Base-by-base conservation (phyloP, 176 grass and related monocot genomes). In the Secale cereale region DNA sequence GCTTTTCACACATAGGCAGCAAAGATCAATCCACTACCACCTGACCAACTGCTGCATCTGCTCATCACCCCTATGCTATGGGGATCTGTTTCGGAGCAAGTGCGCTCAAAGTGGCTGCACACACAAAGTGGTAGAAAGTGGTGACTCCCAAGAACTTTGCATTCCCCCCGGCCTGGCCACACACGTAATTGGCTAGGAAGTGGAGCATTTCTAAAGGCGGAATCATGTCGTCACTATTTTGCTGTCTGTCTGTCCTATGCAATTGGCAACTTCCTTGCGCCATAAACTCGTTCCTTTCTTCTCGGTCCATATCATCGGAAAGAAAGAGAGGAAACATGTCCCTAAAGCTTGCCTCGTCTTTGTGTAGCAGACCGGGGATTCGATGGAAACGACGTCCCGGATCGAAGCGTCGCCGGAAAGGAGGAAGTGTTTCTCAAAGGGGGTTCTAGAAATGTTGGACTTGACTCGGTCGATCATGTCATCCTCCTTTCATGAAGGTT, bases 81-180 rank as follows among this genome's bases (percentile, higher is more conserved):
- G 26, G 54, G 88, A 90, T 86, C 78, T 73, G 28, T 64, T 56
- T 86, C 20, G 54, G 32, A 72, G 27, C 65, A 15, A 86, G 88
- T 82, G 83, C 65, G 77, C 37, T 84, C 87, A 37, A 78, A 78
- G 66, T 72, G 77, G 54, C 22, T 45, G 46, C 77, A 77, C 83
- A 30, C 78, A 82, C 83, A 86, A 78, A 89, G 83, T 71, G 67
- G 12, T 12, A 13, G 25, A 6, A n/a, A 4, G 35, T 41, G 54
- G 71, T 89, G 83, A 70, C 72, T 90, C 82, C 62, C 64, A 27
- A 90, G 78, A 90, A 82, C 79, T 86, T 71, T 86, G 78, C 88
- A 86, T 86, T 89, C 63, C 5, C 29, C 59, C 0, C n/a, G n/a
- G n/a, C 59, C 41, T 43, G 31, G 30, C 45, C 50, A 23, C 56